Evolutionary conservation across 768 basidiomycete species (phyloP), one percentile per base, ranked within the genome.

Genomic region (Leccinum disarticulatum): DNA sequence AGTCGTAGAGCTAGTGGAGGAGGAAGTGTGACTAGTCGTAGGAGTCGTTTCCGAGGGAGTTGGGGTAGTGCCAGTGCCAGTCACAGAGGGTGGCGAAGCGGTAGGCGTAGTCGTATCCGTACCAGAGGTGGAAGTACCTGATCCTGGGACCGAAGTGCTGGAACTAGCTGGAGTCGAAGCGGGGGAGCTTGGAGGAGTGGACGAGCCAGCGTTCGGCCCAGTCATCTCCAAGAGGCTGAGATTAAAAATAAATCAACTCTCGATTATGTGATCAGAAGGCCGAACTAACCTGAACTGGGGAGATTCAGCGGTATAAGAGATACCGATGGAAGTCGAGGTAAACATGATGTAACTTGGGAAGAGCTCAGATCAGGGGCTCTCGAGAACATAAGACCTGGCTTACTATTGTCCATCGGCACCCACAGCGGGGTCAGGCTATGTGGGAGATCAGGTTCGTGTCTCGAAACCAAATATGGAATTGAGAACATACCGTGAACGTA

Each of bases 351-450:
- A 90, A 63, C 88, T 90, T 25, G 50, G 5, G 31, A 6, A 36
- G 27, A 31, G 52, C 57, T 66, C 6, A 61, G 55, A 11, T 19
- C n/a, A 31, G 48, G 60, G 46, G 3, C 11, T 15, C 13, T 58
- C 52, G 10, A 49, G 56, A 48, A 30, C 48, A 22, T 1, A 13
- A 11, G 31, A 14, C 65, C 25, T 28, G 6, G 55, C 85, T 59
- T 66, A 89, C 88, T 88, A 91, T 49, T 64, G 64, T 61, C 77
- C 74, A 65, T 85, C 75, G 1, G 84, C 78, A 49, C 87, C 88
- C 47, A 80, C 85, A 55, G 72, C 62, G 0, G 86, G 75, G 64
- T 80, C 77, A 52, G 85, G 84, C 86, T 88, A 53, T n/a, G 38
- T 25, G 22, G 28, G 33, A 33, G 30, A 55, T 58, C 11, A 53